phyloP scores from a whole-genome alignment of 495 filamentous ascomycete species.

The Annulohypoxylon stygium region DNA sequence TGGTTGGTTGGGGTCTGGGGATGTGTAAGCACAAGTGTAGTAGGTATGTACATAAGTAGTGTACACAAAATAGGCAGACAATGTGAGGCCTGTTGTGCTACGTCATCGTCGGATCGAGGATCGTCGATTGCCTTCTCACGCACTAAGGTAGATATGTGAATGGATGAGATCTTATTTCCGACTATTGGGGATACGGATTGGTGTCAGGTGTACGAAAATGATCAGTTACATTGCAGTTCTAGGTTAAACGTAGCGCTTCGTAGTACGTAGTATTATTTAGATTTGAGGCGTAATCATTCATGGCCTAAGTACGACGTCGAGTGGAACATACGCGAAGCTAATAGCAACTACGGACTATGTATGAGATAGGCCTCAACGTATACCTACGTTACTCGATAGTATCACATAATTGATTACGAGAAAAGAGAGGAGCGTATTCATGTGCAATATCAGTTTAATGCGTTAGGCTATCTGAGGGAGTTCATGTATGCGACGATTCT shows the following conservation, averaged over 20 bases:
- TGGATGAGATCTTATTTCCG: neutral
- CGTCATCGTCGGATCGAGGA: neutral
- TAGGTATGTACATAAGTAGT: too few species aligned
- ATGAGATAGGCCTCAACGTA: neutral
- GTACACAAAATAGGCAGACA: neutral
- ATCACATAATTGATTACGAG: neutral
- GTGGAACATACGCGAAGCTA: neutral
- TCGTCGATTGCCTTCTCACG: slow-evolving; percentile 6
- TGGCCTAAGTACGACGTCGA: neutral
- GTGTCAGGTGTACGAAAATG: neutral
- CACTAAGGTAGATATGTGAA: neutral
- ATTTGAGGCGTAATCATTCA: neutral
- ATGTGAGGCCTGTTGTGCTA: neutral
- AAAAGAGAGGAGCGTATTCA: neutral
- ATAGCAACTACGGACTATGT: neutral
- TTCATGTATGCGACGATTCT: neutral
- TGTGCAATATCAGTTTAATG: neutral
- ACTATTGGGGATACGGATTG: neutral
- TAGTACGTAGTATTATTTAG: neutral
- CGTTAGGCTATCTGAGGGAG: slow-evolving; percentile 1
- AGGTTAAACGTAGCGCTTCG: neutral
- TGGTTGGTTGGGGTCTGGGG: neutral
- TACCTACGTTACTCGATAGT: too few species aligned
- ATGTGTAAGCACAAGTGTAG: neutral
- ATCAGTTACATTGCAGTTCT: neutral